Percentiles rank a stretch among this genome's conserved stretches.
Evolutionary conservation across 495 filamentous ascomycete genomes (phyloP).

Genomic region (Coniosporium apollinis): DNA sequence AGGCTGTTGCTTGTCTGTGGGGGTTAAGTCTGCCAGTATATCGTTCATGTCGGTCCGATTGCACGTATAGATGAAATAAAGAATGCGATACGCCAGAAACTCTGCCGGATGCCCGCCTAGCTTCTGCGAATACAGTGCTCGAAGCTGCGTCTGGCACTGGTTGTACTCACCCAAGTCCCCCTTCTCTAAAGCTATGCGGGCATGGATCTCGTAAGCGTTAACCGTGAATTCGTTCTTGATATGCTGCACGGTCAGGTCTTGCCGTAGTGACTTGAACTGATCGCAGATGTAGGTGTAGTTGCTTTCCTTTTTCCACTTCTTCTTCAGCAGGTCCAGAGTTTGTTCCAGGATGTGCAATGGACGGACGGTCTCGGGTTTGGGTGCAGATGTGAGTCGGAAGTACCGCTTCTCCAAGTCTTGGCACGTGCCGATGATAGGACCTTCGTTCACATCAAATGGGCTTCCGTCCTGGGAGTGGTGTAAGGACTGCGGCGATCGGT

Average conservation of each 20-base stretch:
- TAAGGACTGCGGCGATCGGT: conserved; percentile 2
- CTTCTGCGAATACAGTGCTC: conserved; percentile 69
- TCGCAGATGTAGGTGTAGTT: conserved; percentile 98
- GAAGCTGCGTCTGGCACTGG: conserved; percentile 97
- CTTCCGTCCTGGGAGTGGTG: conserved; percentile 25
- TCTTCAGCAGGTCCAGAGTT: conserved; percentile 75
- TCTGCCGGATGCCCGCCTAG: conserved; percentile 82
- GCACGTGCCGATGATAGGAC: conserved; percentile 75
- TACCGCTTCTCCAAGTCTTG: conserved; percentile 83
- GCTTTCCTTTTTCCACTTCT: conserved; percentile 83
- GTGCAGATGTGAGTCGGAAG: conserved; percentile 78
- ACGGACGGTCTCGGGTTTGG: conserved; percentile 72
- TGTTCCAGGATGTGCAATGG: conserved; percentile 66
- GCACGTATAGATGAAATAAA: conserved; percentile 98
- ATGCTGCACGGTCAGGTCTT: conserved; percentile 95
- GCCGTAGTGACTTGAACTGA: conserved; percentile 95
- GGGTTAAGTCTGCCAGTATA: conserved; percentile 90
- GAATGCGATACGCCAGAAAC: conserved; percentile 98
- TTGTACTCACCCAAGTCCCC: conserved; percentile 99
- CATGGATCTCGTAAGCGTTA: conserved; percentile 92
- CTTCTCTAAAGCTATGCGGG: conserved; percentile 94
- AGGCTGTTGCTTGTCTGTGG: conserved; percentile 72
- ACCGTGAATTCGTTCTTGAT: conserved; percentile 94
- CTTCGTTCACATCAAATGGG: conserved; percentile 42
- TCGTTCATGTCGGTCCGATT: conserved; percentile 98